These are phyloP conservation scores for Fragaria nilgerrensis DNA, from an alignment of 306 rosid species.

Conservation along the genomic window DNA sequence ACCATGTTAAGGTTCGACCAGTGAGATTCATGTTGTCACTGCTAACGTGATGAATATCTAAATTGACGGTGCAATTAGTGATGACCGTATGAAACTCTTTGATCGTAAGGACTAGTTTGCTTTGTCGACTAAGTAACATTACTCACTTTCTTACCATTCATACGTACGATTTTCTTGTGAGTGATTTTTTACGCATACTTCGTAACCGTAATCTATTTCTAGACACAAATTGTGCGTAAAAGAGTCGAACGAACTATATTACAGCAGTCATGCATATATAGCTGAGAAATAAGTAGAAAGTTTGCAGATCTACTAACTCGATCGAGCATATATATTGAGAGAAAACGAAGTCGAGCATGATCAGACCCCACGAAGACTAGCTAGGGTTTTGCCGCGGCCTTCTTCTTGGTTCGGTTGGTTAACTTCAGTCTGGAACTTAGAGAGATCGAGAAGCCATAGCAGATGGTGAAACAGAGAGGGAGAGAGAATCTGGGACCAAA, in stretches of 20 bases:
- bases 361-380: background rate
- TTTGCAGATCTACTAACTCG: background rate
- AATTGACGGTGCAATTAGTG: background rate
- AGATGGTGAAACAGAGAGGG: background rate
- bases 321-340: background rate
- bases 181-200: no score
- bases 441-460: background rate
- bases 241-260: background rate
- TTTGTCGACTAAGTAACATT: background rate
- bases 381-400: background rate
- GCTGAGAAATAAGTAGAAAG: background rate
- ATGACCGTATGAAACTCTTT: background rate
- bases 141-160: background rate
- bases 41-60: no score
- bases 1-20: background rate
- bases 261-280: background rate
- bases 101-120: no score
- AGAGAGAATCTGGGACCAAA: slow-evolving; percentile 37
- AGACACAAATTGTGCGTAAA: no score
- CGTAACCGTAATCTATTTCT: no score
- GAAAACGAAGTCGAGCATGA: background rate
- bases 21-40: no score
- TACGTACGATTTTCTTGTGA: no score
- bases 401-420: background rate
- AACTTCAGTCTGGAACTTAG: background rate